Conservation (phyloP, 306 rosid species). For the Quercus cerris region DNA sequence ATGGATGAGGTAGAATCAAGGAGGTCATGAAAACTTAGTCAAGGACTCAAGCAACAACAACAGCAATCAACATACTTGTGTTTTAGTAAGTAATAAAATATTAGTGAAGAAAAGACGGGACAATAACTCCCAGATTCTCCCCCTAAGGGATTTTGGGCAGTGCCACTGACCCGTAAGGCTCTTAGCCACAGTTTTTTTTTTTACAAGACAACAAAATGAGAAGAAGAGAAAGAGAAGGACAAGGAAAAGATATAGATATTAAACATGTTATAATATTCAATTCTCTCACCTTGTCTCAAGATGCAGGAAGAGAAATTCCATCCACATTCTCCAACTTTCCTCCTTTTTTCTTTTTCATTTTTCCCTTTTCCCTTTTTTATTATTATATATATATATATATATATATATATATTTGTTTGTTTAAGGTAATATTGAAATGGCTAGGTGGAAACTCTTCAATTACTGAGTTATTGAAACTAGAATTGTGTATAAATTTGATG, state of each 20-base stretch:
- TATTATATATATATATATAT: no score
- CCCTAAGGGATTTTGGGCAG: no score
- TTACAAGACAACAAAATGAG: background rate
- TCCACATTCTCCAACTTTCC: background rate
- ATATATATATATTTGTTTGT: no score
- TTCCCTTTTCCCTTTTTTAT: no score
- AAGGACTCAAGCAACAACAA: background rate
- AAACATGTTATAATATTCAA: background rate
- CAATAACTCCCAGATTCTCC: no score
- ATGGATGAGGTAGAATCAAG: background rate
- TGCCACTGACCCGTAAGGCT: no score
- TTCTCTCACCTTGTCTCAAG: background rate
- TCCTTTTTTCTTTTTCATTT: no score
- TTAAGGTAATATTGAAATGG: background rate
- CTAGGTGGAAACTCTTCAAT: background rate
- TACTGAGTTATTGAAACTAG: background rate
- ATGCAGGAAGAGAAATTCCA: background rate
- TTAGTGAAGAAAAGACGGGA: no score
- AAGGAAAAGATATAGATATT: background rate
- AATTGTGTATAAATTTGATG: background rate
- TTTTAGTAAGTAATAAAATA: background rate
- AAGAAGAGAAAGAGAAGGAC: background rate
- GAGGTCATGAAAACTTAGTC: background rate
- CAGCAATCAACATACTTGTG: background rate
- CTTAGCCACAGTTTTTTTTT: no score